Evolutionary conservation across 2,329 filamentous ascomycete species (phyloP), one percentile per base, ranked within the genome.

Genomic region (Fusarium kyushuense): DNA sequence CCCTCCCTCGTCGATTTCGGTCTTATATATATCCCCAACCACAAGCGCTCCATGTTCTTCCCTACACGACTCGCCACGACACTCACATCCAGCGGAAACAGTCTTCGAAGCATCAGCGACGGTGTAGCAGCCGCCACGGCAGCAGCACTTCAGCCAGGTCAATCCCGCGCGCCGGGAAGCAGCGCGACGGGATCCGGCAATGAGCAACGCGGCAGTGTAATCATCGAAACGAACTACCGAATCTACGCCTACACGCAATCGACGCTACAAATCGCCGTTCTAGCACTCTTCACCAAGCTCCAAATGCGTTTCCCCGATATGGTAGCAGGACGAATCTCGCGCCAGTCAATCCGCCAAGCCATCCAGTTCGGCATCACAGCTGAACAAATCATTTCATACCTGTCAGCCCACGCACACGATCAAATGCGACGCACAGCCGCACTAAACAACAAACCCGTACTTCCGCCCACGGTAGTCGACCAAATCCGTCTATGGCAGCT

Each of bases 401-500:
- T 99, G 3, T 89, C 91, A 10, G 91, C 92, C 6, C 95, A 99
- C 80, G 96, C 96, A 0, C 96, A 99, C 80, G 94, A 96, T 43
- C 93, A 98, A 79, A 93, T 99, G 88, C 90, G 91, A 72, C 90
- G 91, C 65, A 84, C 87, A 42, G 86, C 87, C 8, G 81, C 84
- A 27, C 70, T 84, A 47, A 74, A 86, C 63, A 86, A 86, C 74
- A 84, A 84, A 65, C 92, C 94, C 3, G 88, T 97, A 17, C 86
- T 99, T 3, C 96, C 96, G 2, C 94, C 96, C 1, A 98, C 96
- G 0, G 96, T 99, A 17, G 93, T 97, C 67, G 96, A 99, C 79
- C 96, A 99, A 83, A 97, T 99, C 74, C 87, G 94, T 3, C 87
- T 99, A 21, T 99, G 96, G 96, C 95, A 99, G 82, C 89, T 98